Evolutionary conservation across 2,329 filamentous ascomycete genomes (phyloP).

Genomic region (Scedosporium apiospermum): DNA sequence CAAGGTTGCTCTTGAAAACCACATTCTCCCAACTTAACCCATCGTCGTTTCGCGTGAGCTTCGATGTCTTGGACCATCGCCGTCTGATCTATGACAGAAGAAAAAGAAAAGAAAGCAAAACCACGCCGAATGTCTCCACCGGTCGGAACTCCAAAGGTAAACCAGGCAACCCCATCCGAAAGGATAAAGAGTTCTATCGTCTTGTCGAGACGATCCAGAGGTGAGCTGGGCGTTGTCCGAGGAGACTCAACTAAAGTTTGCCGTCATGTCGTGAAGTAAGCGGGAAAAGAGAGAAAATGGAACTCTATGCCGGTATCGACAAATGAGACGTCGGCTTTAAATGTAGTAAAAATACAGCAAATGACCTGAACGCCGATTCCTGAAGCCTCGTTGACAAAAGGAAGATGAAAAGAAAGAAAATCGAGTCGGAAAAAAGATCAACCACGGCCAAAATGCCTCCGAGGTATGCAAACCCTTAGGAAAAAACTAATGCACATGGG

Average conservation of each 20-base stretch:
- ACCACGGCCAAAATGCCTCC: not conserved
- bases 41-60: no score
- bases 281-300: not conserved
- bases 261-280: not conserved
- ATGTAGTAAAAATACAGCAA: not conserved
- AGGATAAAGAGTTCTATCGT: no score
- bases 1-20: no score
- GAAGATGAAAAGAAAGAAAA: not conserved
- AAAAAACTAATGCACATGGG: constrained; percentile 8
- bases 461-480: not conserved
- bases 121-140: no score
- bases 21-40: no score
- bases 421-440: not conserved
- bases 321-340: not conserved
- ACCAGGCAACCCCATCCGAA: no score
- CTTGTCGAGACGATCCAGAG: no score
- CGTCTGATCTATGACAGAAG: no score
- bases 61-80: no score
- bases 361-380: not conserved
- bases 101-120: no score
- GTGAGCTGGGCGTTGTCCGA: no score
- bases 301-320: not conserved
- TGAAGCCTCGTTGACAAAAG: not conserved
- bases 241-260: not conserved
- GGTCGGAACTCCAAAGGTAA: no score